A percentile compares a stretch with the other conserved stretches of the same genome.
Conservation (phyloP, 2,329 filamentous ascomycete species). For the Nemania diffusa region DNA sequence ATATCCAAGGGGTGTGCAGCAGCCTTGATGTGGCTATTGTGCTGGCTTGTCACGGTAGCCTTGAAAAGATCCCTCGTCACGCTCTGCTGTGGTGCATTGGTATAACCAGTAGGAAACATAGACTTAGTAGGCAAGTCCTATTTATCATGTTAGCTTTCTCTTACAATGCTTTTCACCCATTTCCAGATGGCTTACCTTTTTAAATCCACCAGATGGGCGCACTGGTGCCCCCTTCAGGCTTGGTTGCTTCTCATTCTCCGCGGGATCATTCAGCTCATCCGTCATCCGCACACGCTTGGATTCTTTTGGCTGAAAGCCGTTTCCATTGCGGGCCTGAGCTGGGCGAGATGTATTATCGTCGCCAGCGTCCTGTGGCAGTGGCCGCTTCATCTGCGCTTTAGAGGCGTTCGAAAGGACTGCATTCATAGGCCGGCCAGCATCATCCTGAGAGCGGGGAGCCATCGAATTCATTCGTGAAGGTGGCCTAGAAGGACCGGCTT, state of each 20-base stretch:
- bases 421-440: conserved; percentile 69
- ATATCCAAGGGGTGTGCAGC: conserved; percentile 82
- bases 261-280: conserved; percentile 74
- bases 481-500: conserved; percentile 55
- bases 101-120: conserved; percentile 69
- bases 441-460: conserved; percentile 64
- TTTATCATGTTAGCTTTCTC: conserved; percentile 50
- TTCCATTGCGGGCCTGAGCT: conserved; percentile 60
- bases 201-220: conserved; percentile 76
- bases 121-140: conserved; percentile 71
- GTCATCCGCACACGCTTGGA: conserved; percentile 83
- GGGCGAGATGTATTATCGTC: conserved; percentile 65
- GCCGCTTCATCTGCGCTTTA: conserved; percentile 79
- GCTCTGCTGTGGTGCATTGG: conserved; percentile 66
- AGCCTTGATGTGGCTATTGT: conserved; percentile 70
- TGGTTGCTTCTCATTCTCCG: conserved; percentile 67
- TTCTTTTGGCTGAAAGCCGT: conserved; percentile 75
- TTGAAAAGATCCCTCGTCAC: conserved; percentile 71
- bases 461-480: conserved; percentile 69
- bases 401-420: conserved; percentile 69
- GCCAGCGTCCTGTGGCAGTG: conserved; percentile 71
- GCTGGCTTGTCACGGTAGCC: conserved; percentile 72
- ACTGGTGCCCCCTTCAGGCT: conserved; percentile 85
- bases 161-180: background rate
- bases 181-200: conserved; percentile 67